Evolutionary conservation across 805 yeast genomes (phyloP), one percentile per base, ranked within the genome.

Genomic region (Candida cerambycidarum): DNA sequence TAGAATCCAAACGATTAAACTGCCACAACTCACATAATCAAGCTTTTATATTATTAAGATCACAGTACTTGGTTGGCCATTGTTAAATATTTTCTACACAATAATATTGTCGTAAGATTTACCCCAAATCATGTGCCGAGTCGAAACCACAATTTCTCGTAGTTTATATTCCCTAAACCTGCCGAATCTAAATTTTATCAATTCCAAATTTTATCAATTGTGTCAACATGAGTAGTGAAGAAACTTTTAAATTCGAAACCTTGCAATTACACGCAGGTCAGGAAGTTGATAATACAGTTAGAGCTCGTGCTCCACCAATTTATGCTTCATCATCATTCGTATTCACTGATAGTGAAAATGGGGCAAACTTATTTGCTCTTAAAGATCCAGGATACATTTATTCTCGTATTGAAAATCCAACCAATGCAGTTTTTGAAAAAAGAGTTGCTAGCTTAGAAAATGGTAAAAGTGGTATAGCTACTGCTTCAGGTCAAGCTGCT

Each of bases 401-500:
- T 73, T 83, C 95, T 10, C 80, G 99, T 63, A 75, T 92, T 53
- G 83, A 80, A 79, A 92, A 92, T 71, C 99, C 99, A 50, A 92
- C 99, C 46, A 83, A 77, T 45, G 95, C 85, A 56, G 92, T 86
- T 18, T 85, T 92, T 50, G 99, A 92, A 69, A 80, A 86, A 62
- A 79, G 99, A 69, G 76, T 92, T 46, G 95, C 97, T 42, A 95
- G 95, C 39, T 77, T 92, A 47, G 99, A 92, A 69, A 84, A 85
- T 44, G 99, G 98, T 59, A 83, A 82, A 39, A 95, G 85, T 46
- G 98, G 96, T 3, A 68, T 92, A 43, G 95, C 96, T 5, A 83
- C 85, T 18, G 66, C 95, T 16, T 89, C 97, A n/a, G 99, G 99
- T 48, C 97, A 90, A 69, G 92, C 97, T 42, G 97, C 98, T 19